A percentile compares a stretch with the other conserved stretches of the same genome.
Conservation (phyloP, 2,329 filamentous ascomycete genomes). For the Aspergillus sp. region DNA sequence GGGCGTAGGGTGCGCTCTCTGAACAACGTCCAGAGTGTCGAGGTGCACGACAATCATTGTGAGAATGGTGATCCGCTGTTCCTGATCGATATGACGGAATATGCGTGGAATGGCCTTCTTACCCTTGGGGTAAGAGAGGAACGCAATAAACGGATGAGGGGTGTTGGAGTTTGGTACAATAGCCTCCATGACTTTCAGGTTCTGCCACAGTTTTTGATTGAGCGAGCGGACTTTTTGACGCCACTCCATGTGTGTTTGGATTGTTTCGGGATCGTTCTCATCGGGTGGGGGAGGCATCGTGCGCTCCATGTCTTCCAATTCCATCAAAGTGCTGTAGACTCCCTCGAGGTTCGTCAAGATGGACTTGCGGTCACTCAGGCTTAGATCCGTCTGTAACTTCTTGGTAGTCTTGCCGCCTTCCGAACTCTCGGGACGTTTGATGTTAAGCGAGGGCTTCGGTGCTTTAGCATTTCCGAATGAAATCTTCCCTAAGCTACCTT, state of each 20-base stretch:
- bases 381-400: conserved; percentile 51
- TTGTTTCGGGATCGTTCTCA: conserved; percentile 66
- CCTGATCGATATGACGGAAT: conserved; percentile 87
- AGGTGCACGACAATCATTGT: conserved; percentile 95
- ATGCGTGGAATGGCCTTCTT: conserved; percentile 94
- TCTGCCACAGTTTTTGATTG: conserved; percentile 78
- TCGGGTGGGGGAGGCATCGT: conserved; percentile 69
- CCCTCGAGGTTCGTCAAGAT: conserved; percentile 83
- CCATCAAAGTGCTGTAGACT: conserved; percentile 86
- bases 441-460: conserved; percentile 88
- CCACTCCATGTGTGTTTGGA: conserved; percentile 78
- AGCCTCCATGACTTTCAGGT: conserved; percentile 89
- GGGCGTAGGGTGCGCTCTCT: conserved; percentile 70
- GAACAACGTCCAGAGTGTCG: conserved; percentile 86
- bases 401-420: conserved; percentile 56
- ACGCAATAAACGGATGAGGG: conserved; percentile 90
- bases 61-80: conserved; percentile 87
- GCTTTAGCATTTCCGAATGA: conserved; percentile 99
- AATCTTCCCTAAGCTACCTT: conserved; percentile 95
- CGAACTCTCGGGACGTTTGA: conserved; percentile 78
- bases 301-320: conserved; percentile 89
- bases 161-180: conserved; percentile 70
- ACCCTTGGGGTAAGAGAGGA: conserved; percentile 90
- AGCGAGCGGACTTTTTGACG: conserved; percentile 67
- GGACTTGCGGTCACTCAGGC: conserved; percentile 73